Evolutionary conservation across 257 asterid genomes (phyloP), one percentile per base, ranked within the genome.

Genomic region (Knoxia roxburghii): DNA sequence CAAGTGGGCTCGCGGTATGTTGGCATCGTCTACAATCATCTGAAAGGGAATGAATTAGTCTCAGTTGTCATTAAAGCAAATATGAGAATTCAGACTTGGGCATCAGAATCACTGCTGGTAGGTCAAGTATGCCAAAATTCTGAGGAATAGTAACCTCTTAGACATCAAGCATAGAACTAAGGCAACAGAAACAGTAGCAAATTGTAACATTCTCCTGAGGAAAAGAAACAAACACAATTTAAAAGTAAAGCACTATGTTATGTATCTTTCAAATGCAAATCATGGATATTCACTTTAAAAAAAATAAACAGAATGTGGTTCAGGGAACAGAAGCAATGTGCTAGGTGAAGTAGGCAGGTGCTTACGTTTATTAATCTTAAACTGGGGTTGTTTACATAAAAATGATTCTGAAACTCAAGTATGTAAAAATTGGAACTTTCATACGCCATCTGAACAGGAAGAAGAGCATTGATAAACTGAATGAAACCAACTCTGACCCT

Each of bases 1-100:
- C 99, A 12, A 93, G 95, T 68, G 99, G 99, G 82, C 85, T 90
- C 55, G 97, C 84, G 68, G 95, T 90, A 80, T 93, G 95, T 63
- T 80, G 95, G 73, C 99, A 88, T 77, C 79, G 86, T 72, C 56
- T 72, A 73, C 76, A 73, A 73, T 81, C 89, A 77, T 81, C 98
- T 92, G 73, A 65, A 35, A 29, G 23, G 6, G 30, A 35, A 45
- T 23, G 43, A n/a, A 48, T 45, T 40, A 64, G 58, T 56, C 32
- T 21, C 29, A 14, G 40, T 18, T 43, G 41, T 30, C 29, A 30
- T 61, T 20, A 39, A n/a, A 13, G 27, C 20, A 43, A 62, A 51
- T n/a, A n/a, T n/a, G n/a, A 52, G 30, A 72, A 33, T 5, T 53
- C 66, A 53, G 43, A 43, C 49, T n/a, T 54, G 37, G 23, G 41